Conservation (phyloP, 495 filamentous ascomycete genomes). For the Trichoderma gamsii region DNA sequence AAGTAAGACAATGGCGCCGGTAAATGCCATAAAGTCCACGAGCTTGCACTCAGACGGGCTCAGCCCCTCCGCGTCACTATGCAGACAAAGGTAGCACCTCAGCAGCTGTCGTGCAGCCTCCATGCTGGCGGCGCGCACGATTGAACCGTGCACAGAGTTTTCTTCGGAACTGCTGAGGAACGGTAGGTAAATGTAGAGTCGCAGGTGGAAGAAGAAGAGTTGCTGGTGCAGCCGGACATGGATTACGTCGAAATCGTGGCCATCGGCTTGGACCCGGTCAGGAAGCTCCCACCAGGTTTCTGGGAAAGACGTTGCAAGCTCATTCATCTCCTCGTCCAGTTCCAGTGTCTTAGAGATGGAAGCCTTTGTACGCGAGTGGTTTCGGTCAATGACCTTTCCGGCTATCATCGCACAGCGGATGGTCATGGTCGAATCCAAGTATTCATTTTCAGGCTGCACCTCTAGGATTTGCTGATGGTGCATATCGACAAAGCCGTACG, state of each 20-base stretch:
- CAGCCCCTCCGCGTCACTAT: too few species aligned
- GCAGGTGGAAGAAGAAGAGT: slow-evolving; percentile 19
- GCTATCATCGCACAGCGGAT: slow-evolving; percentile 16
- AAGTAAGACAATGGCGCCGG: too few species aligned
- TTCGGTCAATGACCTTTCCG: slow-evolving; percentile 18
- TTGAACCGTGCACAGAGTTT: too few species aligned
- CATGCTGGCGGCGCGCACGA: too few species aligned
- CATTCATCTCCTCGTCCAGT: slow-evolving; percentile 3
- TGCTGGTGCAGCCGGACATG: slow-evolving; percentile 18
- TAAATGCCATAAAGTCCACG: too few species aligned
- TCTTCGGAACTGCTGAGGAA: neutral
- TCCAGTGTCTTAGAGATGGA: slow-evolving; percentile 15
- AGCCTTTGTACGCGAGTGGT: slow-evolving; percentile 4
- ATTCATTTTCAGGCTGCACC: too few species aligned
- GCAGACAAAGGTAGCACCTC: too few species aligned
- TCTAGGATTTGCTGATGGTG: neutral
- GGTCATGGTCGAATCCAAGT: slow-evolving; percentile 10
- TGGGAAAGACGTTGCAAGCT: slow-evolving; percentile 9
- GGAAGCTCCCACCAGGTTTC: slow-evolving; percentile 16
- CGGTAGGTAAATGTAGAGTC: slow-evolving; percentile 19
- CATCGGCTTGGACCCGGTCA: neutral
- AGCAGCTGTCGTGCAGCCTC: too few species aligned
- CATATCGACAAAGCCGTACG: slow-evolving; percentile 18
- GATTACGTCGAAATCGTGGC: slow-evolving; percentile 14
- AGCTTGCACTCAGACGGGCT: too few species aligned